Conservation (phyloP, 2,329 filamentous ascomycete species). For the Ilyonectria destructans region DNA sequence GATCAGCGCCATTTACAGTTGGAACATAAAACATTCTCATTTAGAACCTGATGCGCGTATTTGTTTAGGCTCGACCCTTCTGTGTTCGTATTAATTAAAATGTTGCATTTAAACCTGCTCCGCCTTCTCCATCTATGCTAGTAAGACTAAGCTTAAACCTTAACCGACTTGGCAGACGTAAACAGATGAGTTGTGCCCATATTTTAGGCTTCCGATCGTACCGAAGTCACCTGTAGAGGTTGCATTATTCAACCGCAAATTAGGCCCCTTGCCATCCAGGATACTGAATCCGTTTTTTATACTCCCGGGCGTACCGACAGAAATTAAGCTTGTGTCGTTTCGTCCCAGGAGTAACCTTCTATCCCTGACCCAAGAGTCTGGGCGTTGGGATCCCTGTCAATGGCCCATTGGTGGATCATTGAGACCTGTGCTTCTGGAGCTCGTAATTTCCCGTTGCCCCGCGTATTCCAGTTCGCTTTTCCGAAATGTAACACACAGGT, state of each 20-base stretch:
- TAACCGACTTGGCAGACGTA: not conserved
- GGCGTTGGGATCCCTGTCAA: not conserved
- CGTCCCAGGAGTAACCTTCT: not conserved
- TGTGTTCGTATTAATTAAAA: not conserved
- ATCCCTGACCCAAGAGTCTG: not conserved
- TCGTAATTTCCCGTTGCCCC: not conserved
- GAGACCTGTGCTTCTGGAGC: not conserved
- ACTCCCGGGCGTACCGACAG: not conserved
- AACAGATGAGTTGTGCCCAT: not conserved
- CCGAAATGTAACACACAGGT: not conserved
- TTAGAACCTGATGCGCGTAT: not conserved
- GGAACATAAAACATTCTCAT: not conserved
- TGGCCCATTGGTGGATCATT: slow-evolving; percentile 8
- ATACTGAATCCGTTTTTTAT: not conserved
- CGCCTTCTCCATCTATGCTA: not conserved
- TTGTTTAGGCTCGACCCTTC: not conserved
- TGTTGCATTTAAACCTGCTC: not conserved
- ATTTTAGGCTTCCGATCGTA: slow-evolving; percentile 5
- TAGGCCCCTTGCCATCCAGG: not conserved
- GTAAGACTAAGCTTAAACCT: not conserved
- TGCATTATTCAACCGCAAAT: not conserved
- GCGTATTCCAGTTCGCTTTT: not conserved
- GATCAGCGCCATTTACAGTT: not conserved
- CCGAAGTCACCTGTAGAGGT: not conserved
- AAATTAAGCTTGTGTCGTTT: slow-evolving; percentile 4